Conservation (phyloP, 768 basidiomycete species). For the Rhizopogon rudus region DNA sequence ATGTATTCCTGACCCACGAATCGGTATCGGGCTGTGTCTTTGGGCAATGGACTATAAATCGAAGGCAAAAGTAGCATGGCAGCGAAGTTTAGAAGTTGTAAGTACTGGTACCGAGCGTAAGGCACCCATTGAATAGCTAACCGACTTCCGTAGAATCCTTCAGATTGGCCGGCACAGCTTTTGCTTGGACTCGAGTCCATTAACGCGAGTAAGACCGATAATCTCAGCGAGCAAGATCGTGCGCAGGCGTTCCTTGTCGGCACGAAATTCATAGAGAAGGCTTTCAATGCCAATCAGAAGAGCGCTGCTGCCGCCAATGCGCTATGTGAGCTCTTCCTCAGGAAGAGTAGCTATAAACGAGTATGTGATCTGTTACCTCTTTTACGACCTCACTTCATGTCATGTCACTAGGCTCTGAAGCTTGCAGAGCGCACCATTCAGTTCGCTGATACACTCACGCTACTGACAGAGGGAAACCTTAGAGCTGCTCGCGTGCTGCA, state of each 20-base stretch:
- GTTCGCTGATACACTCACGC: conserved; percentile 82
- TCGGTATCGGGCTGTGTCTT: conserved; percentile 92
- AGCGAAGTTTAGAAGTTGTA: conserved; percentile 81
- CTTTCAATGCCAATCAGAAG: conserved; percentile 71
- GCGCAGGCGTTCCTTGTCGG: conserved; percentile 56
- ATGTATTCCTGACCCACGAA: conserved; percentile 87
- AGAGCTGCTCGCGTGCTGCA: conserved; percentile 80
- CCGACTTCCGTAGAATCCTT: conserved; percentile 52
- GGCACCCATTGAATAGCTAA: not conserved
- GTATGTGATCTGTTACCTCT: conserved; percentile 31
- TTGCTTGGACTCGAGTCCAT: conserved; percentile 83
- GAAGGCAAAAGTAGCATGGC: conserved; percentile 87
- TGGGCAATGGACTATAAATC: conserved; percentile 85
- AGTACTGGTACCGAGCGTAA: conserved; percentile 22
- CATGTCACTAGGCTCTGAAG: conserved; percentile 65
- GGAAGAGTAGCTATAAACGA: conserved; percentile 58
- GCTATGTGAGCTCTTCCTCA: conserved; percentile 72
- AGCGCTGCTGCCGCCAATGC: conserved; percentile 83
- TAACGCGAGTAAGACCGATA: conserved; percentile 76
- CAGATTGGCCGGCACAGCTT: conserved; percentile 73
- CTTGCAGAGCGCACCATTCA: conserved; percentile 92
- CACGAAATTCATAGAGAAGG: conserved; percentile 65
- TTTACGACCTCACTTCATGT: not conserved
- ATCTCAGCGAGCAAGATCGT: conserved; percentile 59
- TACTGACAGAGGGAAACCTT: conserved; percentile 84